phyloP scores from a whole-genome alignment of 257 asterid genomes.

The Thymus mandschuricus region DNA sequence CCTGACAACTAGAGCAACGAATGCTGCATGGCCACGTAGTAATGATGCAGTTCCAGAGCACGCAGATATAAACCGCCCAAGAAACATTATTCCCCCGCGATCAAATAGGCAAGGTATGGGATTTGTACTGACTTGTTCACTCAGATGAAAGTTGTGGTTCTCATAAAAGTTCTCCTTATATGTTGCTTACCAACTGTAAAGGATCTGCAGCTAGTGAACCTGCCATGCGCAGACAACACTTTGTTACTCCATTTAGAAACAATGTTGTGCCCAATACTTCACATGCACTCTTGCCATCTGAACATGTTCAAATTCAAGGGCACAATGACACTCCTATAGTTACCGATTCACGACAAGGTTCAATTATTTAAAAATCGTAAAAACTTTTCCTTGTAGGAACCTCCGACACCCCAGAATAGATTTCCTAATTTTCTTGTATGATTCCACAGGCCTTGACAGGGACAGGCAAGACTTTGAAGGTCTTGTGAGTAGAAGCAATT shows the following conservation, averaged over 20 bases:
- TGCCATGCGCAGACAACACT: slow-evolving; percentile 35
- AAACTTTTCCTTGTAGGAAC: slow-evolving; percentile 1
- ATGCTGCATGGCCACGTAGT: slow-evolving; percentile 82
- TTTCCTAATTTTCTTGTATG: slow-evolving; percentile 24
- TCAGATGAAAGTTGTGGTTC: slow-evolving; percentile 21
- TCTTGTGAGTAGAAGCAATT: slow-evolving; percentile 39
- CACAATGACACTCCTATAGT: slow-evolving; percentile 31
- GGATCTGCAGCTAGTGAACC: slow-evolving; percentile 46
- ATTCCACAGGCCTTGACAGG: slow-evolving; percentile 38
- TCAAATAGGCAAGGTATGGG: slow-evolving; percentile 53
- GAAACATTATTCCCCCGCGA: slow-evolving; percentile 37
- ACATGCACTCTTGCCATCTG: slow-evolving; percentile 29
- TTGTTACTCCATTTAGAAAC: slow-evolving; percentile 43
- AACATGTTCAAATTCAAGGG: slow-evolving; percentile 34
- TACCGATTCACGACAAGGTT: slow-evolving; percentile 41
- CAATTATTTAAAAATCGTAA: slow-evolving; percentile 1
- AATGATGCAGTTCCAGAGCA: slow-evolving; percentile 44
- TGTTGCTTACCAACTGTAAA: slow-evolving; percentile 34
- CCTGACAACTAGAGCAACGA: slow-evolving; percentile 70
- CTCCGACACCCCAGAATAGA: slow-evolving; percentile 19
- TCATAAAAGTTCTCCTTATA: slow-evolving; percentile 16
- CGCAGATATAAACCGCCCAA: slow-evolving; percentile 36
- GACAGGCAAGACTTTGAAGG: slow-evolving; percentile 35
- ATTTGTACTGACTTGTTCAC: slow-evolving; percentile 22
- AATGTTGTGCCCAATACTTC: slow-evolving; percentile 39